Evolutionary conservation across 2,329 filamentous ascomycete species (phyloP).

Genomic region (Aspergillus neoniger): DNA sequence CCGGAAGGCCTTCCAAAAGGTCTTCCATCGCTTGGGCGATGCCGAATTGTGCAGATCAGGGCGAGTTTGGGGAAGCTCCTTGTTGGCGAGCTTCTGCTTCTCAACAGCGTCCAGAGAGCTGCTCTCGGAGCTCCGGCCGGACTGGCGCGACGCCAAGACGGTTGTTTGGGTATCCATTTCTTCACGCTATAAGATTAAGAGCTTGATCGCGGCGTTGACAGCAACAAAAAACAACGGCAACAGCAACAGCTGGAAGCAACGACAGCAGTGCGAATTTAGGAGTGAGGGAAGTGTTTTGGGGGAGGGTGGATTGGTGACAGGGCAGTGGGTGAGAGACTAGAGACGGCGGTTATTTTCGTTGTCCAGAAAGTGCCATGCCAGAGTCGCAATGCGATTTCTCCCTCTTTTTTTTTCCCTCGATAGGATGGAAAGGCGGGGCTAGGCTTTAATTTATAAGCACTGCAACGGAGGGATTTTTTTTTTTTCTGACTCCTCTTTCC

Average conservation of each 20-base stretch:
- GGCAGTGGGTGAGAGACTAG: constrained; percentile 1
- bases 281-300: not conserved
- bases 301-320: not conserved
- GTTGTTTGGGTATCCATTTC: constrained; percentile 22
- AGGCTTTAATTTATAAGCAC: constrained; percentile 23
- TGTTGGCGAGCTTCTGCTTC: constrained; percentile 25
- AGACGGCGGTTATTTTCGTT: constrained; percentile 1
- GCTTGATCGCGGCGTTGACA: not conserved
- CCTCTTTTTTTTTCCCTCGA: constrained; percentile 8
- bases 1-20: constrained; percentile 54
- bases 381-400: not conserved
- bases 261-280: not conserved
- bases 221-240: not conserved
- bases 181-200: constrained; percentile 1
- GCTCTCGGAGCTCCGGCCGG: constrained; percentile 31
- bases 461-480: constrained; percentile 13
- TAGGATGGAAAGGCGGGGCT: constrained; percentile 18
- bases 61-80: constrained; percentile 2
- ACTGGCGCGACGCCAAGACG: constrained; percentile 25
- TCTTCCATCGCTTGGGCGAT: constrained; percentile 53
- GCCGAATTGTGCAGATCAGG: constrained; percentile 47
- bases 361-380: constrained; percentile 14
- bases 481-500: constrained; percentile 9
- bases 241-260: not conserved
- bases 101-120: constrained; percentile 31